Percentiles rank a stretch among this genome's conserved stretches.
Evolutionary conservation across 2,329 filamentous ascomycete species (phyloP).

Genomic region (Epichloe glyceriae): DNA sequence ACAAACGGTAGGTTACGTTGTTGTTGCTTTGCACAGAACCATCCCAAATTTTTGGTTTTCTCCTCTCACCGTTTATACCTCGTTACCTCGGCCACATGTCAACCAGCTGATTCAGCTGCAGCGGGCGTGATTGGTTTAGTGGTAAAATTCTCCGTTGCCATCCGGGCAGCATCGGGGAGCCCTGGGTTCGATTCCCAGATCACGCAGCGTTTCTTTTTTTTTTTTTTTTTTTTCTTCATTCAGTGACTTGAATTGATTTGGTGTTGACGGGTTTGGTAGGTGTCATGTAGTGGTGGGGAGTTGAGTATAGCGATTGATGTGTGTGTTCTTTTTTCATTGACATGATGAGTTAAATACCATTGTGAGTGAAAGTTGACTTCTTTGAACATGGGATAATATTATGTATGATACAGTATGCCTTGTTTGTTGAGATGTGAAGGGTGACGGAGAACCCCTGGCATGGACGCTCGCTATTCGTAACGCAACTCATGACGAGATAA

Average conservation of each 20-base stretch:
- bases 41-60: no score
- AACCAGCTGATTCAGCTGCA: constrained; percentile 3
- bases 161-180: constrained; percentile 18
- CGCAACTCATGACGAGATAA: no score
- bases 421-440: no score
- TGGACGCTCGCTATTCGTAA: no score
- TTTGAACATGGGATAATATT: no score
- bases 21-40: no score
- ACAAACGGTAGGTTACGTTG: constrained; percentile 18
- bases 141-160: constrained; percentile 19
- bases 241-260: neutral
- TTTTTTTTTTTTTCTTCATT: neutral
- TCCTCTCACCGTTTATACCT: neutral
- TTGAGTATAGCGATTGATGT: neutral
- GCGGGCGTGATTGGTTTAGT: constrained; percentile 17
- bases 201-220: constrained; percentile 10
- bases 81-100: neutral
- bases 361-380: no score
- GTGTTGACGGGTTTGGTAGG: no score
- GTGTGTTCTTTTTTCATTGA: neutral
- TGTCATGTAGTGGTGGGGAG: neutral
- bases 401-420: no score
- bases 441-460: no score
- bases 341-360: neutral
- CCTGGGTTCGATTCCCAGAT: constrained; percentile 22